Conservation (phyloP, 441 rosid genomes). For the Pelargonium cotyledonis region DNA sequence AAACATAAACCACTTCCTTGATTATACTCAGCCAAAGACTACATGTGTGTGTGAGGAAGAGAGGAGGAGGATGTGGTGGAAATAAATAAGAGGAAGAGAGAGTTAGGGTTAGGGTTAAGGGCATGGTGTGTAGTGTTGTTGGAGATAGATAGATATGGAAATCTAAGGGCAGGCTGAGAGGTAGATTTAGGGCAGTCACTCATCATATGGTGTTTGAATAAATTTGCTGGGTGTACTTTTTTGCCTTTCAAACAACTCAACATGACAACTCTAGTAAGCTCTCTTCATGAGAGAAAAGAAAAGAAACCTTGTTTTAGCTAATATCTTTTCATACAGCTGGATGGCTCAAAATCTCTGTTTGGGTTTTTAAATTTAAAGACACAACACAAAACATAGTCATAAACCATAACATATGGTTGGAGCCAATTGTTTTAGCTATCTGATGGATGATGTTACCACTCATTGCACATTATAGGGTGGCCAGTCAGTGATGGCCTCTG, state of each 20-base stretch:
- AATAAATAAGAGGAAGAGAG: conserved; percentile 14
- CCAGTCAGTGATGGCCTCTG: no score
- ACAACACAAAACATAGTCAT: no score
- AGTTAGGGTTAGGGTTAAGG: background rate
- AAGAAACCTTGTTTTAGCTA: no score
- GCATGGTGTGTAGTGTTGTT: background rate
- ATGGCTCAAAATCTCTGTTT: conserved; percentile 6
- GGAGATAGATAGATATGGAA: conserved; percentile 18
- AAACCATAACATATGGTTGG: no score
- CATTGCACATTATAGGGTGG: no score
- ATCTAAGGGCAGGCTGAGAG: conserved; percentile 22
- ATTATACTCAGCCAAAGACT: no score
- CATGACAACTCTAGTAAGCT: background rate
- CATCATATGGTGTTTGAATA: background rate
- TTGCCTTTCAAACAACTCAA: background rate
- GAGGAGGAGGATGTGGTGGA: background rate
- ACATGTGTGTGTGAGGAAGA: background rate
- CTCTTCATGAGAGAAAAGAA: conserved; percentile 4
- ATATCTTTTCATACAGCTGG: conserved; percentile 17
- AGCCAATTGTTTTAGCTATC: no score
- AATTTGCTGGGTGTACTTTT: background rate
- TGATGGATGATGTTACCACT: no score
- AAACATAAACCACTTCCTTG: no score
- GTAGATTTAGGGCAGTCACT: conserved; percentile 21
- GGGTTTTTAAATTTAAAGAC: no score